These are phyloP conservation scores for Plasmodium gonderi DNA, from an alignment of 169 alveolate species.

Conservation along the genomic window DNA sequence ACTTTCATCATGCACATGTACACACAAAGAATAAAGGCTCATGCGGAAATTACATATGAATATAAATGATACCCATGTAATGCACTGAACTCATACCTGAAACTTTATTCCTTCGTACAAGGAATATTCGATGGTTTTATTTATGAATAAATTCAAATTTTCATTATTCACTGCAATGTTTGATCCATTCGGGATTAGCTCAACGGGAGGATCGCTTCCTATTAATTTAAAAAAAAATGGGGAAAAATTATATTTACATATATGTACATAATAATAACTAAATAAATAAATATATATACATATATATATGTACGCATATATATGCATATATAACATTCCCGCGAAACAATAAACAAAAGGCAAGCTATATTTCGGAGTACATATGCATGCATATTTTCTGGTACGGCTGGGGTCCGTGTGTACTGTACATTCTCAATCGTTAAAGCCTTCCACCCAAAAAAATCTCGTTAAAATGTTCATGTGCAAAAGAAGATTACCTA, in stretches of 20 bases:
- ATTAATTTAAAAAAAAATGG: neutral
- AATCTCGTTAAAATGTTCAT: neutral
- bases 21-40: too few species aligned
- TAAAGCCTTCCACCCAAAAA: too few species aligned
- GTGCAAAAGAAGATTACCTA: constrained; percentile 6
- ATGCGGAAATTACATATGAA: too few species aligned
- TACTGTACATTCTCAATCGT: too few species aligned
- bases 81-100: constrained; percentile 13
- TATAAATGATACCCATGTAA: neutral
- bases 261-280: neutral
- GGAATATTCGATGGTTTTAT: constrained; percentile 71
- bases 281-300: neutral
- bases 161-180: constrained; percentile 73
- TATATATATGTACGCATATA: neutral
- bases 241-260: neutral
- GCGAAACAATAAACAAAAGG: too few species aligned
- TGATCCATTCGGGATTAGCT: constrained; percentile 78
- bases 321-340: too few species aligned
- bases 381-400: too few species aligned
- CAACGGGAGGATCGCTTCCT: constrained; percentile 76
- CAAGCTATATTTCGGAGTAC: too few species aligned
- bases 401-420: too few species aligned
- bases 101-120: constrained; percentile 80
- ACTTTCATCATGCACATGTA: too few species aligned
- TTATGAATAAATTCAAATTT: constrained; percentile 76